phyloP scores from a whole-genome alignment of 148 eudicot species.

The Rhododendron simsii region DNA sequence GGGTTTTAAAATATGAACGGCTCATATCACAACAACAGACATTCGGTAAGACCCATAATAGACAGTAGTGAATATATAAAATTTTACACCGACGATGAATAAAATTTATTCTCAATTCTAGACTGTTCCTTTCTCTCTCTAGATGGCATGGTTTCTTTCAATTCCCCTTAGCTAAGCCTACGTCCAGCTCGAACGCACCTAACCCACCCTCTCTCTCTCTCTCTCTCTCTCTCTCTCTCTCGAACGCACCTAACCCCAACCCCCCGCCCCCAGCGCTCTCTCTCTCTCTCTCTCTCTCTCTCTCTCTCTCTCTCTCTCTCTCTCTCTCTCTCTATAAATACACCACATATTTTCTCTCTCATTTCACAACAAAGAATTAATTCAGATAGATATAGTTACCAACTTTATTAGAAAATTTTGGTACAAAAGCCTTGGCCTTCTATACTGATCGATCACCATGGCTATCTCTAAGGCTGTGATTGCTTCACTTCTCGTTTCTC shows the following conservation, averaged over 20 bases:
- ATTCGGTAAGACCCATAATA: no score
- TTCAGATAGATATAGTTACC: not conserved
- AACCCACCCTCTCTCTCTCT: not conserved
- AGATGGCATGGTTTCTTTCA: not conserved
- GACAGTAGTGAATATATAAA: no score
- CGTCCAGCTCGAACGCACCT: not conserved
- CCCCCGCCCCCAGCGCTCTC: no score
- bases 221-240: not conserved
- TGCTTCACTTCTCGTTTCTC: constrained; percentile 21
- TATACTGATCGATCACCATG: not conserved
- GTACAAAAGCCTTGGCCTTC: not conserved
- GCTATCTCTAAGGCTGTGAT: constrained; percentile 18
- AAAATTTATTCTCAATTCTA: no score
- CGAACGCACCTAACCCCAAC: no score
- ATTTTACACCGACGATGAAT: no score
- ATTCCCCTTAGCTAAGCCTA: not conserved
- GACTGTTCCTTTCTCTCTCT: no score
- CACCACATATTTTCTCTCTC: not conserved
- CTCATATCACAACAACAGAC: no score
- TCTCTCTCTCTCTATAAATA: not conserved
- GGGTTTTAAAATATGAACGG: no score
- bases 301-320: not conserved
- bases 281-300: not conserved
- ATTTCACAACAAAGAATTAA: not conserved
- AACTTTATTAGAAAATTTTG: not conserved